Percentiles rank a stretch among this genome's conserved stretches.
Evolutionary conservation across 306 rosid genomes (phyloP).

Genomic region (Fragaria iinumae): DNA sequence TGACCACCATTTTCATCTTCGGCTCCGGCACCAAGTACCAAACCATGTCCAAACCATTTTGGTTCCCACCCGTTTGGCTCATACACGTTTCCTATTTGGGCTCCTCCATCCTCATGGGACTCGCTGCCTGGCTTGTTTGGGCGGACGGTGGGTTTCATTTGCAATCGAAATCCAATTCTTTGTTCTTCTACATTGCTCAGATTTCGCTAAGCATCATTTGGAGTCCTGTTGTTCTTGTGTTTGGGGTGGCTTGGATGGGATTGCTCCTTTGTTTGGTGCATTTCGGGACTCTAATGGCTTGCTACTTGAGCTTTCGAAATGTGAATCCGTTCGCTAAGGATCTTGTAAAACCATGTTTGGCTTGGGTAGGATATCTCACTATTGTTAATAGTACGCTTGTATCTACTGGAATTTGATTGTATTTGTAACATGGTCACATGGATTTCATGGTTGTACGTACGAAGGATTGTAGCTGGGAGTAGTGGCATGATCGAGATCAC

Average conservation of each 20-base stretch:
- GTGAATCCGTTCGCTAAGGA: slow-evolving; percentile 59
- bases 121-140: slow-evolving; percentile 77
- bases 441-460: neutral
- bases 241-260: slow-evolving; percentile 39
- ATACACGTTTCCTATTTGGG: slow-evolving; percentile 43
- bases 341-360: slow-evolving; percentile 50
- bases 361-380: slow-evolving; percentile 42
- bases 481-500: neutral
- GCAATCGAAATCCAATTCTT: slow-evolving; percentile 27
- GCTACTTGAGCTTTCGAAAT: slow-evolving; percentile 37
- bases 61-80: slow-evolving; percentile 71
- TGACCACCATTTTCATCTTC: slow-evolving; percentile 36
- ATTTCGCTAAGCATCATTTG: slow-evolving; percentile 47
- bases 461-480: neutral
- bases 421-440: neutral
- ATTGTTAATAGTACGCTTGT: slow-evolving; percentile 34
- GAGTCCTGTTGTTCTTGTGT: slow-evolving; percentile 59
- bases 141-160: slow-evolving; percentile 65
- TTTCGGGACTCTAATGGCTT: slow-evolving; percentile 39
- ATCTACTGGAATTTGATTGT: slow-evolving; percentile 19
- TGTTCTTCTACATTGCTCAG: slow-evolving; percentile 49
- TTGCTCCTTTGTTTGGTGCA: slow-evolving; percentile 30
- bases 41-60: slow-evolving; percentile 32
- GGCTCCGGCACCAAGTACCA: slow-evolving; percentile 43
- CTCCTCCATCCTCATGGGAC: slow-evolving; percentile 57